Evolutionary conservation across 345 rosid genomes (phyloP).

Genomic region (Mercurialis annua): DNA sequence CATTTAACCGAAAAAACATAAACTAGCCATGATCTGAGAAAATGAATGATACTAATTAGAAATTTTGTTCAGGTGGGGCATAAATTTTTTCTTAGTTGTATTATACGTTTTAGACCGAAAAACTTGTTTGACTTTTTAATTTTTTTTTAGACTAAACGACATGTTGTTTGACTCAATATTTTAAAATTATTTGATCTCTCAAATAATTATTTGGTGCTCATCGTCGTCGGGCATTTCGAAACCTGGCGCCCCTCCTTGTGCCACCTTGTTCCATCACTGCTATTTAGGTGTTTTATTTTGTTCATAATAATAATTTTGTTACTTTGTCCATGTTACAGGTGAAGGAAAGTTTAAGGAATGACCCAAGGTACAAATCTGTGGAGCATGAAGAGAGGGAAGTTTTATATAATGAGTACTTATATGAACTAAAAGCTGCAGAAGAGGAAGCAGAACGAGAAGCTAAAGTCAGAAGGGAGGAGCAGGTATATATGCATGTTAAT

Average conservation of each 20-base stretch:
- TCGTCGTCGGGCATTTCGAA: too few relatives aligned
- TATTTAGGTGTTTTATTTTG: too few relatives aligned
- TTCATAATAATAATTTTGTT: neutral
- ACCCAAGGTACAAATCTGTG: slow-evolving; percentile 72
- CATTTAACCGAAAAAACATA: neutral
- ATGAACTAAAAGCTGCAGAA: slow-evolving; percentile 68
- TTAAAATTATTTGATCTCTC: too few relatives aligned
- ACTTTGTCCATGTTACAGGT: slow-evolving; percentile 38
- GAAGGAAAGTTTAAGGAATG: slow-evolving; percentile 80
- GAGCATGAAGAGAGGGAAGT: slow-evolving; percentile 81
- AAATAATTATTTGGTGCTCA: too few relatives aligned
- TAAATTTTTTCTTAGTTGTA: too few relatives aligned
- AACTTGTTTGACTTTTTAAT: too few relatives aligned
- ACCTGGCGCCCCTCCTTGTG: too few relatives aligned
- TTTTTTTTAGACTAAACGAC: too few relatives aligned
- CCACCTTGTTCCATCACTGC: too few relatives aligned
- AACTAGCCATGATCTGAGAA: neutral
- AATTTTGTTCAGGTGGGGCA: too few relatives aligned
- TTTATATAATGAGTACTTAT: slow-evolving; percentile 67
- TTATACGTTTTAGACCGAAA: too few relatives aligned
- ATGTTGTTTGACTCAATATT: too few relatives aligned
- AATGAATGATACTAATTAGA: neutral
- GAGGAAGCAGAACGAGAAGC: slow-evolving; percentile 59
- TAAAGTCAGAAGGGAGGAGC: slow-evolving; percentile 71
- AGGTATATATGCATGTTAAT: slow-evolving; percentile 43